Evolutionary conservation across 2,329 filamentous ascomycete species (phyloP), one percentile per base, ranked within the genome.

Genomic region (Ampelomyces quisqualis): DNA sequence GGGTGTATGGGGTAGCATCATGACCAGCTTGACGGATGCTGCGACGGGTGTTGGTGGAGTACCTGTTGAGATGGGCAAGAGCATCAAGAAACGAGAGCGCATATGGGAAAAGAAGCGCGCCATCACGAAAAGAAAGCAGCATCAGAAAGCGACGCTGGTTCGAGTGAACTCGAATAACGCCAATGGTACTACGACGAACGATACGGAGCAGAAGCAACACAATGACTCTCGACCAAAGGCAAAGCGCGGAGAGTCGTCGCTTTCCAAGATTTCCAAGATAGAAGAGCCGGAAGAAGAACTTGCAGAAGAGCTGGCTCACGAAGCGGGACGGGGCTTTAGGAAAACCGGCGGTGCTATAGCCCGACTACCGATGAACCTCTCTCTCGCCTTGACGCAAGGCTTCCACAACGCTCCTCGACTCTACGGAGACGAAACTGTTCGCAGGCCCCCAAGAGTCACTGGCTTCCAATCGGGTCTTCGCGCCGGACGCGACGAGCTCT

Each of bases 321-420:
- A 82, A 21, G 68, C 82, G n/a, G 71, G 73, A 3, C 70, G 71
- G 39, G 79, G 77, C 1, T 66, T 81, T 13, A 69, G 69, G 17
- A 74, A 75, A 49, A 75, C 78, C 0, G 74, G 74, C 0, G 59
- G 69, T 2, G 77, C 80, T 3, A 65, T 84, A 3, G 73, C 72
- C 5, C 73, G 71, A 45, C 77, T 80, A 0, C 84, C 84, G 0
- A 77, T 84, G 49, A 77, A 84, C 52, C 62, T 86, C 2, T 74
- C 77, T 0, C 67, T 85, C 27, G 80, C 81, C 0, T 60, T 86
- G 2, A 80, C 81, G 1, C 82, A 86, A 57, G 84, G 83, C 1
- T 86, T 86, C 49, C 83, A 86, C 60, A 87, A 87, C 49, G 82
- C 81, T 0, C 84, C 84, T 1, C 77, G 82, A 2, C 72, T 88